Conservation (phyloP, 257 asterid genomes). For the Marsdenia floribunda region DNA sequence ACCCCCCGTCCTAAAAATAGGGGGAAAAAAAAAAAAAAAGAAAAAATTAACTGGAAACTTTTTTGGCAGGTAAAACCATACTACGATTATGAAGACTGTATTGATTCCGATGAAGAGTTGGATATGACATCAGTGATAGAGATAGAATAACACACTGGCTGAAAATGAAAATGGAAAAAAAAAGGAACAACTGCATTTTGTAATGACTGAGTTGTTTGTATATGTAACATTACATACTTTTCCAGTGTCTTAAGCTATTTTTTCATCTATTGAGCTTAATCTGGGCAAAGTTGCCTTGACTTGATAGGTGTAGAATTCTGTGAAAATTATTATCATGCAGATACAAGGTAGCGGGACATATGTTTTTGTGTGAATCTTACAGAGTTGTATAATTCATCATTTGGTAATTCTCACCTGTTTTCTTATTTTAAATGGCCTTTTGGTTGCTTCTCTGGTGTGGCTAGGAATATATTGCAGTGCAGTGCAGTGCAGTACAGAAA, state of each 20-base stretch:
- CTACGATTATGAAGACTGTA: constrained; percentile 70
- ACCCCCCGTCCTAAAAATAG: not conserved
- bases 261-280: not conserved
- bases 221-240: not conserved
- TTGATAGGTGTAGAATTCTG: not conserved
- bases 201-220: not conserved
- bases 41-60: constrained; percentile 1
- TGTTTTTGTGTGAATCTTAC: not conserved
- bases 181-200: no score
- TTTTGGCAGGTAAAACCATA: constrained; percentile 70
- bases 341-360: not conserved
- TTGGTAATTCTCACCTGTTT: not conserved
- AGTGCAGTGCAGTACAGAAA: no score
- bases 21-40: no score
- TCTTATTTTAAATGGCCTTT: not conserved
- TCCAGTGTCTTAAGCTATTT: not conserved
- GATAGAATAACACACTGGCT: not conserved
- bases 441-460: not conserved
- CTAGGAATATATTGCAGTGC: not conserved
- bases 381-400: not conserved
- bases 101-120: constrained; percentile 92
- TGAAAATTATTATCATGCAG: not conserved
- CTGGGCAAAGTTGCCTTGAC: not conserved
- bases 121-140: constrained; percentile 73
- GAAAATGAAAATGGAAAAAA: not conserved